phyloP scores from a whole-genome alignment of 352 stramenopile genomes.

The Globisporangium megalacanthum region DNA sequence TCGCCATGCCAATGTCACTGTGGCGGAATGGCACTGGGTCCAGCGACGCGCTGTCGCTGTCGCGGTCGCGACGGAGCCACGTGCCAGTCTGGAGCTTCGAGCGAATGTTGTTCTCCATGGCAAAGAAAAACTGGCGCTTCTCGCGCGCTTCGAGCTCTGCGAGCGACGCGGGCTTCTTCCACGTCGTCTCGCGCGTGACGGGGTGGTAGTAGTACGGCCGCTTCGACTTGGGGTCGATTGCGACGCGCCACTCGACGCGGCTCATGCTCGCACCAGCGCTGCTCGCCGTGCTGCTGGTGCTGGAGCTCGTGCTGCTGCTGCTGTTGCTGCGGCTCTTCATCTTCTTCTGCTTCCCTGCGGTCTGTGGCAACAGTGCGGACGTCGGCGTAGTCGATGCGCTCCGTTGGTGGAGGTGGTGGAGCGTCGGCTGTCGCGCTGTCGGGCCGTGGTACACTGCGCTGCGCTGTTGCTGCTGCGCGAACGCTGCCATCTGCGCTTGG shows the following conservation, averaged over 20 bases:
- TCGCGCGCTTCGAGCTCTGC: slow-evolving; percentile 76
- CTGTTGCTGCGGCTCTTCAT: slow-evolving; percentile 8
- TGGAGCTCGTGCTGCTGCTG: slow-evolving; percentile 13
- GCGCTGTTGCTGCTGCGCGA: slow-evolving; percentile 8
- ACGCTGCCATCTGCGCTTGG: slow-evolving; percentile 32
- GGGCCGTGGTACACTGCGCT: slow-evolving; percentile 2
- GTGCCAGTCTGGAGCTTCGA: slow-evolving; percentile 69
- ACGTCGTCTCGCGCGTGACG: slow-evolving; percentile 94
- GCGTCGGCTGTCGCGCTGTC: slow-evolving; percentile 13
- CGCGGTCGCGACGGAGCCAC: slow-evolving; percentile 36
- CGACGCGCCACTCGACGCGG: slow-evolving; percentile 66
- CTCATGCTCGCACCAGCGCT: not conserved
- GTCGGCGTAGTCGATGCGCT: slow-evolving; percentile 16
- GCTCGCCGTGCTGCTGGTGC: not conserved
- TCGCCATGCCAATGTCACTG: slow-evolving; percentile 17
- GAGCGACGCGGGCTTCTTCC: slow-evolving; percentile 91
- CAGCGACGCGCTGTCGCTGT: slow-evolving; percentile 11
- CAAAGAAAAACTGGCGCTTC: slow-evolving; percentile 90
- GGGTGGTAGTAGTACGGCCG: slow-evolving; percentile 97
- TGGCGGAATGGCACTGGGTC: slow-evolving; percentile 7
- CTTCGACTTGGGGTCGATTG: slow-evolving; percentile 77
- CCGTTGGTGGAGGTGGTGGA: slow-evolving; percentile 19
- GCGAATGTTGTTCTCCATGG: slow-evolving; percentile 97
- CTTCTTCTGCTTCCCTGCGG: slow-evolving; percentile 3
- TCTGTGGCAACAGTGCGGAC: not conserved